These are phyloP conservation scores for Rhodotorula diobovata DNA, from an alignment of 768 basidiomycete genomes.

Conservation along the genomic window DNA sequence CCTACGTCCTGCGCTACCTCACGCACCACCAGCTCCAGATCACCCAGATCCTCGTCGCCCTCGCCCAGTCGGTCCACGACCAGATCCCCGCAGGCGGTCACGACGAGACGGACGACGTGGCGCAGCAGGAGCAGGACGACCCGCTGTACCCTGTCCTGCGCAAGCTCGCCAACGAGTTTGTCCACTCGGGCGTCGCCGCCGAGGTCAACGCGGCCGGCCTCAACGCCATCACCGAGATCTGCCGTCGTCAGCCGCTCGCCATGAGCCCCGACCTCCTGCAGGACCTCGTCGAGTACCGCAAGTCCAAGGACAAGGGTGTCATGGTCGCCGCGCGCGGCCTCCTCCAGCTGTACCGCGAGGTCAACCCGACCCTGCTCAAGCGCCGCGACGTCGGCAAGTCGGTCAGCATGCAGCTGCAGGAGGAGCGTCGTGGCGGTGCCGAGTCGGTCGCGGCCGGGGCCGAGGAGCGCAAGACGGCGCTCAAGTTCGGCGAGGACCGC, in stretches of 20 bases:
- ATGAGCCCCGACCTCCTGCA: conserved; percentile 92
- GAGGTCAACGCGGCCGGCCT: conserved; percentile 96
- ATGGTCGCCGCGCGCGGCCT: conserved; percentile 82
- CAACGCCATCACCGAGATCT: conserved; percentile 92
- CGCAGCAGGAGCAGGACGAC: conserved; percentile 21
- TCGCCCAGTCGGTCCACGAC: conserved; percentile 92
- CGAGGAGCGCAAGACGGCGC: conserved; percentile 49
- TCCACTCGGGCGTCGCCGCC: conserved; percentile 91
- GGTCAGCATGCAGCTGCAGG: conserved; percentile 56
- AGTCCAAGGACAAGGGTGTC: conserved; percentile 90
- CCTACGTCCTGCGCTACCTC: conserved; percentile 85
- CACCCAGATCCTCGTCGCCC: conserved; percentile 83
- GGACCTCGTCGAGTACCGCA: conserved; percentile 89
- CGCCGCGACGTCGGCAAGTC: conserved; percentile 86
- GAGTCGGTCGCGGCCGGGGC: not conserved
- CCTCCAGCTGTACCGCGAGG: conserved; percentile 86
- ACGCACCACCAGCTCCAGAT: conserved; percentile 85
- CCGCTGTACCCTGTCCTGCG: conserved; percentile 73
- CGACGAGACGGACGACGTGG: conserved; percentile 52
- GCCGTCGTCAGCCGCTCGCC: conserved; percentile 86
- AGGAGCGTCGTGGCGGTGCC: conserved; percentile 3
- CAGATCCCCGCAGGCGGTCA: conserved; percentile 67
- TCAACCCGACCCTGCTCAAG: conserved; percentile 89
- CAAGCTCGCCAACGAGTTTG: conserved; percentile 91
- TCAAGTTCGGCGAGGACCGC: conserved; percentile 71